Evolutionary conservation across 2,329 filamentous ascomycete species (phyloP).

Genomic region (Gaeumannomyces tritici): DNA sequence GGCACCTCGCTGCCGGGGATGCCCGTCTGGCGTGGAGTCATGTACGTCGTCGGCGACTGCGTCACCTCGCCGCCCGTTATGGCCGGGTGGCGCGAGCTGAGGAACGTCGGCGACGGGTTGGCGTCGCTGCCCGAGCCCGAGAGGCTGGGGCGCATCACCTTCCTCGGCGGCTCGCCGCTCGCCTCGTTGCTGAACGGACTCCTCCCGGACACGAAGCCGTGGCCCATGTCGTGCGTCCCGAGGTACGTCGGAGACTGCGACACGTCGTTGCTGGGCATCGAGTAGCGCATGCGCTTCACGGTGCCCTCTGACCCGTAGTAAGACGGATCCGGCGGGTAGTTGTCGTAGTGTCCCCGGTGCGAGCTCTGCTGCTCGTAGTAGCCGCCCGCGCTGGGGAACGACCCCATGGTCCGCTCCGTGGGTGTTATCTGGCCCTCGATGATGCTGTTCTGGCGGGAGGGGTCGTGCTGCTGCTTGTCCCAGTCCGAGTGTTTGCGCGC

Average conservation of each 20-base stretch:
- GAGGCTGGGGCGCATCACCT: neutral
- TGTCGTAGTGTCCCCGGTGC: neutral
- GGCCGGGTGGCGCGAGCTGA: neutral
- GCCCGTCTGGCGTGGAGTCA: neutral
- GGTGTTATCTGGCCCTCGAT: neutral
- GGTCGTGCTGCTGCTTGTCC: neutral
- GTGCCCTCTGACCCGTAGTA: neutral
- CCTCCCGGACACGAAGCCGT: neutral
- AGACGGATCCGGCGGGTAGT: neutral
- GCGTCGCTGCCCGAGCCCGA: neutral
- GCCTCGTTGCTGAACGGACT: neutral
- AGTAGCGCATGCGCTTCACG: neutral
- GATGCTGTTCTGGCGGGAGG: slow-evolving; percentile 2
- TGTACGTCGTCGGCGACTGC: neutral
- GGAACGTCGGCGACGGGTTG: neutral
- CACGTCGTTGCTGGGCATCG: neutral
- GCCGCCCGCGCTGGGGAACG: neutral
- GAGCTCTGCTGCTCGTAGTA: slow-evolving; percentile 1
- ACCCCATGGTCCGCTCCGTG: neutral
- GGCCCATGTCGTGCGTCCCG: neutral
- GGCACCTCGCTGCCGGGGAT: neutral
- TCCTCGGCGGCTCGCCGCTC: neutral
- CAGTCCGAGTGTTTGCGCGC: slow-evolving; percentile 10
- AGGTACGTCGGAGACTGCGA: neutral
- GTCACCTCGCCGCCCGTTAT: neutral